A percentile compares a stretch with the other conserved stretches of the same genome.
Evolutionary conservation across 1,284 basidiomycete species (phyloP).

Genomic region (Filobasidium uniguttulatum): DNA sequence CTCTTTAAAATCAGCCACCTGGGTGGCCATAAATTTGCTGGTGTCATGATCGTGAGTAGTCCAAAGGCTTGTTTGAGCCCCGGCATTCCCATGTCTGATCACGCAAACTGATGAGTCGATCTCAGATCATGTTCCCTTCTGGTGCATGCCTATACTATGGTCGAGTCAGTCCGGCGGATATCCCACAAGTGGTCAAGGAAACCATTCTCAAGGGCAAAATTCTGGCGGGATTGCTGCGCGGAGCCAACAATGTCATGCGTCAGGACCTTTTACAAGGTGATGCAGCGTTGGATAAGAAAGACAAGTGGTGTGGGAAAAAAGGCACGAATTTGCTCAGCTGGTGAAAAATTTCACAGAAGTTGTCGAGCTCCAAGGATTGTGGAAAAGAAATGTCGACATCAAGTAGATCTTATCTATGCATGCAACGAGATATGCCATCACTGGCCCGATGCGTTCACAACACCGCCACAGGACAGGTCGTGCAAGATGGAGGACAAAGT

Average conservation of each 20-base stretch:
- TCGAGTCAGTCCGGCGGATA: constrained; percentile 76
- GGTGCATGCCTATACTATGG: constrained; percentile 82
- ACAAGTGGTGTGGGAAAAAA: constrained; percentile 42
- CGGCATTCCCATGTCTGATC: too few relatives aligned
- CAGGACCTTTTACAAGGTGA: constrained; percentile 8
- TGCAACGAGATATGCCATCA: too few relatives aligned
- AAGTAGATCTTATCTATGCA: background rate
- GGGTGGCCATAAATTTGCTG: constrained; percentile 80
- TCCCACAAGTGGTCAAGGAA: constrained; percentile 69
- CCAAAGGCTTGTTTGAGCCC: too few relatives aligned
- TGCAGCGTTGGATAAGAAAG: background rate
- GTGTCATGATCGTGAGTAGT: constrained; percentile 72
- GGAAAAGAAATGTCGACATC: background rate
- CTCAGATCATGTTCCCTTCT: constrained; percentile 67
- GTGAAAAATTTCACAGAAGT: constrained; percentile 36
- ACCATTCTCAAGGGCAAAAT: constrained; percentile 73
- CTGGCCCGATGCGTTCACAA: too few relatives aligned
- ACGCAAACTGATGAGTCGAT: background rate
- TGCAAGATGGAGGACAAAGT: too few relatives aligned
- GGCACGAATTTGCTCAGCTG: constrained; percentile 56
- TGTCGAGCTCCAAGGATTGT: background rate
- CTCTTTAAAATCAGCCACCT: constrained; percentile 76
- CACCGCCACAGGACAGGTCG: too few relatives aligned
- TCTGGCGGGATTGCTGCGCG: constrained; percentile 65
- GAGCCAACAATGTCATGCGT: constrained; percentile 55